phyloP scores from a whole-genome alignment of 345 rosid species.

The Bruguiera parviflora region DNA sequence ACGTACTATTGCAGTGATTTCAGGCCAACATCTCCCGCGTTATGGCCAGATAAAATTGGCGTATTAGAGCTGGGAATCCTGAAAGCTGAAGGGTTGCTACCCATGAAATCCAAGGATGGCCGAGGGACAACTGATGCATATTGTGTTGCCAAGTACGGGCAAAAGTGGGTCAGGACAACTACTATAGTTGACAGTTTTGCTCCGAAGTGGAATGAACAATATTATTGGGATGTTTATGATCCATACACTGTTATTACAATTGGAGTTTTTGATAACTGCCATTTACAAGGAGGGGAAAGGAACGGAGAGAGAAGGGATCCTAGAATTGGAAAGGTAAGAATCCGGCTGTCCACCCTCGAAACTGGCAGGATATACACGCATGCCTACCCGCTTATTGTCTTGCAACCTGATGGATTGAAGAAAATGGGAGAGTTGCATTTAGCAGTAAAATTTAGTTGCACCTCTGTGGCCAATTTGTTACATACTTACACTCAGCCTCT shows the following conservation, averaged over 20 bases:
- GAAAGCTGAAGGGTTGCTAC: conserved; percentile 38
- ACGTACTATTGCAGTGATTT: conserved; percentile 48
- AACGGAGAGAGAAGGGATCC: conserved; percentile 30
- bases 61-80: conserved; percentile 50
- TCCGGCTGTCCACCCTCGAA: conserved; percentile 46
- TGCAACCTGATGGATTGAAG: conserved; percentile 43
- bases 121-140: conserved; percentile 47
- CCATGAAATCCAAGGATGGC: conserved; percentile 44
- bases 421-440: conserved; percentile 54
- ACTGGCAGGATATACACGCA: conserved; percentile 39
- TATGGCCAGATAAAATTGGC: conserved; percentile 42
- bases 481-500: conserved; percentile 39
- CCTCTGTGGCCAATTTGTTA: conserved; percentile 30
- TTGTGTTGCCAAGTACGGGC: conserved; percentile 48
- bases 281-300: conserved; percentile 35
- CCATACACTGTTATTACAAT: conserved; percentile 38
- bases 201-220: conserved; percentile 49
- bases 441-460: conserved; percentile 44
- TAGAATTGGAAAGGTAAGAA: conserved; percentile 51
- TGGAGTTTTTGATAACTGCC: conserved; percentile 42
- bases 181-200: conserved; percentile 28
- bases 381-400: conserved; percentile 45
- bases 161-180: conserved; percentile 43
- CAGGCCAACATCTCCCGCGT: conserved; percentile 35
- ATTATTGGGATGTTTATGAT: conserved; percentile 46